Base-by-base conservation (phyloP, 1,284 basidiomycete genomes). In the Veloporphyrellus conicus region DNA sequence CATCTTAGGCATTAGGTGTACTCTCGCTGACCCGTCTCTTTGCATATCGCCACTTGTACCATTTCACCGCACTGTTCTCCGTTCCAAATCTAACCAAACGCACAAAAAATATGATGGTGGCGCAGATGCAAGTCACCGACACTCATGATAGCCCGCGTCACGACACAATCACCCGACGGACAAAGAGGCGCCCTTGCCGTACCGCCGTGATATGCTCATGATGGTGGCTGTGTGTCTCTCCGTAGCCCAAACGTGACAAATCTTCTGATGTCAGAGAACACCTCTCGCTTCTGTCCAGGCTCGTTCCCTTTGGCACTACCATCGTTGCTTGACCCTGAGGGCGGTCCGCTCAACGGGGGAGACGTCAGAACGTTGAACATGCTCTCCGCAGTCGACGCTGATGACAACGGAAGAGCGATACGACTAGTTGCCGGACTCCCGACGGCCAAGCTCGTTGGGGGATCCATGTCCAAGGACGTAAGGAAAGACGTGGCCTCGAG, bases 401-500 rank as follows among this genome's bases (percentile, higher is more conserved):
- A 61, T 3, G 63, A 50, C 52, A 75, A 57, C 0, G 81, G 76
- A 3, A 84, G 68, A 4, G 77, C 71, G 14, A 81, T 73, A 20
- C 79, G 72, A 50, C 81, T 81, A 6, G 73, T 74, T 16, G 73
- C 75, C 0, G 84, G 83, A 54, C 81, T 85, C 4, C 77, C 71
- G 14, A 82, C 65, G 32, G 71, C 77, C 31, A 73, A 60, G 29
- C 68, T 72, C 28, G 63, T 61, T 1, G 75, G 65, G 1, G 90
- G 89, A 61, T 97, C 93, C 94, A 98, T 98, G 65, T 98, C 94
- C 31, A 97, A 77, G 0, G 84, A 79, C 0, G 91, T 88, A 39
- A 95, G 79, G 76, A 98, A 97, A 0, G 93, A 96, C 0, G 88
- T 86, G 63, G 81, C 85, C 52, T 88, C 78, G 15, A 98, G 76